Percentiles rank a stretch among this genome's conserved stretches.
phyloP scores from a whole-genome alignment of 768 basidiomycete genomes.

The Epithele typhae region DNA sequence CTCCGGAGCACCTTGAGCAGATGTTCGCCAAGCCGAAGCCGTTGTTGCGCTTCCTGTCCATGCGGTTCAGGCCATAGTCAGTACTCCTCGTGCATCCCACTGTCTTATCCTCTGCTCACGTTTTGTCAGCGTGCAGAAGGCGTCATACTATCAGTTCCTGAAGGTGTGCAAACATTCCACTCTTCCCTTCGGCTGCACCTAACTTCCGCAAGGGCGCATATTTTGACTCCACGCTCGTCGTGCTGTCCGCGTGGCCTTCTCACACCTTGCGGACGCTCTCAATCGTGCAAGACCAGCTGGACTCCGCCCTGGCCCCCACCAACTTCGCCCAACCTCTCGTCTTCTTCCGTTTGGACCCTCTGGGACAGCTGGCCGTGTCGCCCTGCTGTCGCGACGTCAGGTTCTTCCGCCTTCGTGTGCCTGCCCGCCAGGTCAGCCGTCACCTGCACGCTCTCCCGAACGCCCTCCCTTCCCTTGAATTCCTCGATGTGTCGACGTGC shows the following conservation, averaged over 20 bases:
- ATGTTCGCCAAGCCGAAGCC: slow-evolving; percentile 49
- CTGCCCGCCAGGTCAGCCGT: slow-evolving; percentile 52
- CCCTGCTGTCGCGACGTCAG: slow-evolving; percentile 40
- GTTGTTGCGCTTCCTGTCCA: slow-evolving; percentile 46
- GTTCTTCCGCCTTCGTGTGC: slow-evolving; percentile 67
- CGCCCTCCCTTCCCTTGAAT: slow-evolving; percentile 45
- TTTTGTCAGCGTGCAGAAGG: slow-evolving; percentile 54
- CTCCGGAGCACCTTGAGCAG: slow-evolving; percentile 78
- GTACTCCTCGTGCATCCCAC: slow-evolving; percentile 20
- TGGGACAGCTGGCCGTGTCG: slow-evolving; percentile 45
- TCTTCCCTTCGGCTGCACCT: background rate
- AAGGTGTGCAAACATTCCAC: slow-evolving; percentile 37
- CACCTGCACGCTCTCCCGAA: slow-evolving; percentile 29
- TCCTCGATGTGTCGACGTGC: slow-evolving; percentile 77
- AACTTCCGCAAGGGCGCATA: slow-evolving; percentile 59
- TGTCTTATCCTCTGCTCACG: background rate
- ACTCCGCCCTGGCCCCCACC: slow-evolving; percentile 32
- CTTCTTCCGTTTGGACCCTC: slow-evolving; percentile 65
- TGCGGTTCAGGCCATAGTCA: slow-evolving; percentile 84
- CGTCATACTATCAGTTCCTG: slow-evolving; percentile 80
- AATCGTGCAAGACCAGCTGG: slow-evolving; percentile 63
- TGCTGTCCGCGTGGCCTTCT: slow-evolving; percentile 61
- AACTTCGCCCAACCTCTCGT: slow-evolving; percentile 85
- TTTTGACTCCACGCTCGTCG: slow-evolving; percentile 68
- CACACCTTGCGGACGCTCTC: slow-evolving; percentile 43